Evolutionary conservation across 768 basidiomycete species (phyloP), one percentile per base, ranked within the genome.

Genomic region (Cyclocybe aegerita): DNA sequence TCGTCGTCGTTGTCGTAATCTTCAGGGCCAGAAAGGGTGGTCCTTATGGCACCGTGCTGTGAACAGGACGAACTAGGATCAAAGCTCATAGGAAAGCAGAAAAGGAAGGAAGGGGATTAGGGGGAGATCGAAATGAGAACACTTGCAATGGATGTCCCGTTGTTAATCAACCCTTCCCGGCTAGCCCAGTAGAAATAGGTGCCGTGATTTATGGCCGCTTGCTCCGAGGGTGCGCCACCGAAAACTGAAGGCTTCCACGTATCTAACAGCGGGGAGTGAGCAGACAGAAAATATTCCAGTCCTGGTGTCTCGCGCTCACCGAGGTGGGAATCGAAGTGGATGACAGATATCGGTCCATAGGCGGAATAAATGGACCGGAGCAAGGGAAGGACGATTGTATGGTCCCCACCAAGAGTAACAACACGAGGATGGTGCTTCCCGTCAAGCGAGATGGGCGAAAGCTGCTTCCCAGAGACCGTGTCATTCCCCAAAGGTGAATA

Each of bases 151-250:
- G 87, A 88, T 50, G 79, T 78, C 55, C 86, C 87, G 52, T 89
- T 87, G 59, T 75, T 76, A 55, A 95, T 85, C 39, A 92, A 72
- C 2, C 92, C 91, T 60, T 92, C 89, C 58, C 86, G 80, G 52
- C 83, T 84, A 0, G 93, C 93, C 79, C 88, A 88, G 70, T 90
- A 93, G 68, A 94, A 94, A 72, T 93, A 93, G 2, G 89, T 91
- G 9, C 91, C 92, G 52, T 94, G 92, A 53, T 89, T 93, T 55
- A 94, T 83, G 15, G 83, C 82, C 0, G 86, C 87, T 50, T 85
- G 84, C 0, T 77, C 74, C 23, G 85, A 85, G 3, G 85, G 86
- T 3, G 87, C 82, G 8, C 85, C 86, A 16, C 88, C 88, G 60
- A 88, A 88, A 8, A 87, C 82, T 31, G 79, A 72, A 4, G 86